Evolutionary conservation across 495 filamentous ascomycete species (phyloP), one percentile per base, ranked within the genome.

Genomic region (Penicillium bialowiezense): DNA sequence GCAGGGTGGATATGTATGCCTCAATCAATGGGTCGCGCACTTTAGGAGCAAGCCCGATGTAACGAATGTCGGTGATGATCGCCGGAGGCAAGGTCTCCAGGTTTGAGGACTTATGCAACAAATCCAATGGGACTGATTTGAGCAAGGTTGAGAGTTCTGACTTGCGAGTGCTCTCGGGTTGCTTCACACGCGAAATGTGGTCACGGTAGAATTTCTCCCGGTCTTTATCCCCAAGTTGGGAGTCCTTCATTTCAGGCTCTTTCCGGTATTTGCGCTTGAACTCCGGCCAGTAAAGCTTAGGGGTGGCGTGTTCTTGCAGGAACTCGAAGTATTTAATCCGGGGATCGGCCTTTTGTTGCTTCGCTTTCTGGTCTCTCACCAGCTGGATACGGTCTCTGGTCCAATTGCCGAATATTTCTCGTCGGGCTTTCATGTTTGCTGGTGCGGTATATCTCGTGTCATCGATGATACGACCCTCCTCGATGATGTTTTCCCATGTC

Each of bases 221-320:
- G 50, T 97, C 91, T 59, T 91, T 95, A 60, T 98, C 95, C 1
- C 71, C 67, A 21, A 97, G 60, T 37, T 85, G 80, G 6, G 80
- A 63, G 53, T 91, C 85, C 40, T 81, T 84, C 91, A 97, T 95
- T 43, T 83, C 82, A 0, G 78, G 62, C 47, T 92, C 90, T 51
- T 86, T 90, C 50, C 85, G 86, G 56, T 84, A 93, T 59, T 96
- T 97, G 24, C 92, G 78, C 53, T 89, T 89, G 65, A 98, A 98
- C 62, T 98, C 93, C 0, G 88, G 84, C 93, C 93, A 98, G 67
- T 95, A 98, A 9, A 97, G 72, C 69, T 96, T 97, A 1, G 88
- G 85, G 0, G 85, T 92, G 1, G 90, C 90, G 47, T 86, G 74
- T 51, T 86, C 82, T 48, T 91, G 82, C 17, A 98, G 72, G 54